Evolutionary conservation across 257 asterid species (phyloP).

Genomic region (Penstemon davidsonii): DNA sequence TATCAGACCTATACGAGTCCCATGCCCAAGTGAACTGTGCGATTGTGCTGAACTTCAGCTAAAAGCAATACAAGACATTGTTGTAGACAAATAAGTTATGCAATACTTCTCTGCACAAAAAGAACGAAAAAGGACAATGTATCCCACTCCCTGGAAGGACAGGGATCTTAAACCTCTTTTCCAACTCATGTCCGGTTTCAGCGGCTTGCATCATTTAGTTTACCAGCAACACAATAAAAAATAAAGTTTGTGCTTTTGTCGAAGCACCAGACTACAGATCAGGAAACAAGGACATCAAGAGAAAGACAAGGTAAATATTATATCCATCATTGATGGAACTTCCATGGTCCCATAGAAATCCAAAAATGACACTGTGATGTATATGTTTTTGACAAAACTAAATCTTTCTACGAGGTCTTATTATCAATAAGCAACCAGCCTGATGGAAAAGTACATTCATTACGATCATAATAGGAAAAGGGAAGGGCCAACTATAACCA

Average conservation of each 20-base stretch:
- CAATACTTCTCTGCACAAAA: not conserved
- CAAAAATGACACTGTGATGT: not conserved
- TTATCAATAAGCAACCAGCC: not conserved
- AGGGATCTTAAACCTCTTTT: not conserved
- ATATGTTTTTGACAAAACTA: not conserved
- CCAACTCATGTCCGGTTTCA: not conserved
- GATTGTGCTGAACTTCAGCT: slow-evolving; percentile 10
- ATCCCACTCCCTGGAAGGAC: slow-evolving; percentile 4
- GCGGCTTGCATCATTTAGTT: not conserved
- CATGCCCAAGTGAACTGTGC: slow-evolving; percentile 1
- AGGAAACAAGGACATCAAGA: slow-evolving; percentile 4
- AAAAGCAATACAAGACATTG: not conserved
- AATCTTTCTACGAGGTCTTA: not conserved
- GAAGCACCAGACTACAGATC: not conserved
- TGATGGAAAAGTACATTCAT: not conserved
- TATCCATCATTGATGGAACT: not conserved
- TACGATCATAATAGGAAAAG: not conserved
- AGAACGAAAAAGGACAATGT: not conserved
- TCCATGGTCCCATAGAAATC: slow-evolving; percentile 2
- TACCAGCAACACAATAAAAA: not conserved
- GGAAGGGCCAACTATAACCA: slow-evolving; percentile 10
- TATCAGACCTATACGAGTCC: slow-evolving; percentile 7
- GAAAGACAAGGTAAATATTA: not conserved
- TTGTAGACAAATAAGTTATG: not conserved
- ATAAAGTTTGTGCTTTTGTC: not conserved